phyloP scores from a whole-genome alignment of 805 yeast species.

The Suhomyces faveliae region DNA sequence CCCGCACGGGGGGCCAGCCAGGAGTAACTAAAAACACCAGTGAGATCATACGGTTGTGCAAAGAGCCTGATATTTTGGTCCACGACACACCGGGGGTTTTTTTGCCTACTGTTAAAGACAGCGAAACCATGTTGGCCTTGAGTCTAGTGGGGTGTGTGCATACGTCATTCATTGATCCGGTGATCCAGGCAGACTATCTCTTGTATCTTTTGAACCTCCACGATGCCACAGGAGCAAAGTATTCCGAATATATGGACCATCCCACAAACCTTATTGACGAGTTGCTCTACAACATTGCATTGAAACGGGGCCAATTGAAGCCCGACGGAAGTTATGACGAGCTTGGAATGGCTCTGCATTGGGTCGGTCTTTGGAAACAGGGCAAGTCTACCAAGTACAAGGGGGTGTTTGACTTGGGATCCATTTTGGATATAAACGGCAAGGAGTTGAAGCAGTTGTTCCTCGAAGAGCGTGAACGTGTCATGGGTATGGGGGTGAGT shows the following conservation, averaged over 20 bases:
- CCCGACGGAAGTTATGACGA: conserved; percentile 46
- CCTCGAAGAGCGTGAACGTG: conserved; percentile 30
- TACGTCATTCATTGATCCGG: conserved; percentile 71
- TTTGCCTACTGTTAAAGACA: conserved; percentile 65
- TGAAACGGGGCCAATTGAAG: conserved; percentile 33
- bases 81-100: conserved; percentile 95
- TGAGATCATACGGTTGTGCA: conserved; percentile 63
- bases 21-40: conserved; percentile 85
- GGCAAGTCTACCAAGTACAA: conserved; percentile 41
- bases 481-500: conserved; percentile 26
- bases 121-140: conserved; percentile 71
- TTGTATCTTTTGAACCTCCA: conserved; percentile 70
- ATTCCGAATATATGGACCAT: conserved; percentile 44
- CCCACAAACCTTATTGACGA: conserved; percentile 75
- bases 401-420: conserved; percentile 37
- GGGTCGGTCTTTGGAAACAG: conserved; percentile 61
- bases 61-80: conserved; percentile 62
- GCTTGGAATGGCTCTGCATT: conserved; percentile 58
- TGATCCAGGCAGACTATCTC: conserved; percentile 81
- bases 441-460: conserved; percentile 22
- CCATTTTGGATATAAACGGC: conserved; percentile 30
- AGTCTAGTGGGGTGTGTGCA: conserved; percentile 76
- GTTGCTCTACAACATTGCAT: conserved; percentile 51
- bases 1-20: conserved; percentile 81
- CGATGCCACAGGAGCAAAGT: conserved; percentile 45